Evolutionary conservation across 2,329 filamentous ascomycete genomes (phyloP).

Genomic region (Aspergillus sp.): DNA sequence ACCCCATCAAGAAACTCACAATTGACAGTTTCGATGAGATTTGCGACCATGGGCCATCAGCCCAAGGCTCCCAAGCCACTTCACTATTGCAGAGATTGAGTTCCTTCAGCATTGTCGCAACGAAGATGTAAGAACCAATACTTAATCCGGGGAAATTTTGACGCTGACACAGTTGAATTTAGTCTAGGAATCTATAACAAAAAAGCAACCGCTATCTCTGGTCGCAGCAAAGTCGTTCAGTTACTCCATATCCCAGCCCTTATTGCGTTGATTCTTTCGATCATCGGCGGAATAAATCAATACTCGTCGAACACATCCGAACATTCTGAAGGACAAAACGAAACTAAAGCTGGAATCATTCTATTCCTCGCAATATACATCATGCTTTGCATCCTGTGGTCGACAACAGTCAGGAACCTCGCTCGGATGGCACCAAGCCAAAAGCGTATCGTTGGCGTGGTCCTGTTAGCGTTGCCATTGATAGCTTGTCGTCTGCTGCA

Average conservation of each 20-base stretch:
- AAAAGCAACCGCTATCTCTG: neutral
- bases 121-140: neutral
- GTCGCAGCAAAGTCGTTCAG: neutral
- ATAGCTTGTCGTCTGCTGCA: constrained; percentile 1
- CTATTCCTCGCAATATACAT: constrained; percentile 1
- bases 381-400: neutral
- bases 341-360: neutral
- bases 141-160: neutral
- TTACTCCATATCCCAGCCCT: neutral
- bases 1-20: neutral
- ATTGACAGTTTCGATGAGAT: neutral
- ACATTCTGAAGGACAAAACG: neutral
- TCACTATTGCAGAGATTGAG: neutral
- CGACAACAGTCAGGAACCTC: neutral
- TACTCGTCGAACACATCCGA: neutral
- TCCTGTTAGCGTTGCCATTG: neutral
- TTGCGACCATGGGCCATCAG: neutral
- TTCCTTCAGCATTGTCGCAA: neutral
- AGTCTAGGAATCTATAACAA: neutral
- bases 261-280: neutral
- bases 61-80: neutral
- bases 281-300: constrained; percentile 1
- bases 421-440: neutral
- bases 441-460: neutral
- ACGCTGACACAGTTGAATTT: too few species aligned